Evolutionary conservation across 805 yeast genomes (phyloP), one percentile per base, ranked within the genome.

Genomic region (Yamadazyma nakazawae): DNA sequence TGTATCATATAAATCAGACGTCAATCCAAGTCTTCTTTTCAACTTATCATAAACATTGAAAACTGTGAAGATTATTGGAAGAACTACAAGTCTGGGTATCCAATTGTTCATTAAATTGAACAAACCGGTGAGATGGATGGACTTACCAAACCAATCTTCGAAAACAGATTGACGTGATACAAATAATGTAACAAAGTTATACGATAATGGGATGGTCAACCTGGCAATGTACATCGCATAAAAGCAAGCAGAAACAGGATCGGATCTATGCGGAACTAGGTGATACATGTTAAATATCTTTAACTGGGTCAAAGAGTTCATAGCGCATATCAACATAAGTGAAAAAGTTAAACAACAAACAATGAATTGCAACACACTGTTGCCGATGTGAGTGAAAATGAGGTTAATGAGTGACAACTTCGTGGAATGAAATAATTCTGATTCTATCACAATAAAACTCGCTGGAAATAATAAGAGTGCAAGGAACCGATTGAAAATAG

Each of bases 181-280:
- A 48, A 84, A 75, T 45, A 88, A 68, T 42, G 86, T 85, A 47
- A 88, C 63, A 59, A 85, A 88, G 64, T 88, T 88, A 66, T 85
- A 88, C 21, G 88, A 81, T 51, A 88, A 70, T 10, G 96, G 96
- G 11, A 88, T 82, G 0, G 96, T 86, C 60, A 88, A 69, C 52
- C 96, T 80, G 43, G 91, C 85, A 16, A 88, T 82, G 56, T 88
- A 88, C 56, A 86, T 84, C 17, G 90, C 81, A 61, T 86, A 88
- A 60, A 88, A 88, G 30, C 88, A 74, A 18, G 85, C 76, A 13
- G 88, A 81, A 0, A 87, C 85, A 0, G 88, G 84, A 59, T 85
- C 92, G 0, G 92, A 83, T 44, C 81, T 76, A 51, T 75, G 76
- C 16, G 84, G 81, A 12, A 85, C 89, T 48, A 88, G 72, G 50